Base-by-base conservation (phyloP, 2,329 filamentous ascomycete genomes). In the Ophiosphaerella narmari region DNA sequence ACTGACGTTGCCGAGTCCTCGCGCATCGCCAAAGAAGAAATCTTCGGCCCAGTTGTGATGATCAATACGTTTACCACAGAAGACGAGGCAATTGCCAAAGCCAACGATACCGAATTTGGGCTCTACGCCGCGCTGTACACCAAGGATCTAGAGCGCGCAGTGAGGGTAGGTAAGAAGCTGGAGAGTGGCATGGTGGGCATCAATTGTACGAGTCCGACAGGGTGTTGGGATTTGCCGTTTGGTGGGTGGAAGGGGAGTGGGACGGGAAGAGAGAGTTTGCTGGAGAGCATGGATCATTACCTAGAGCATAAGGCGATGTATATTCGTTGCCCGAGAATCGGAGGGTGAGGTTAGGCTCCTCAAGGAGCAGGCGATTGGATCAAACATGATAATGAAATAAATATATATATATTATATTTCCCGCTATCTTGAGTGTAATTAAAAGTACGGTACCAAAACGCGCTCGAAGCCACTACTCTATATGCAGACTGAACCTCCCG, bases 1-100 rank as follows among this genome's bases (percentile, higher is more conserved):
- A 60, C 73, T n/a, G 63, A 77, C 42, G 68, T 74, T 5, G 70
- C 75, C 11, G 75, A 78, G 54, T 62, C 73, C 29, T 70, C 75
- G 1, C 72, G 59, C 29, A 64, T 73, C 14, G 56, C 65, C 18
- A 68, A 60, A 26, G 63, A 74, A 44, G 72, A 75, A 52, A 67
- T 75, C 12, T 74, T 76, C 43, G 72, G 74, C 5, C 69, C 74
- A 1, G 70, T 75, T 5, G 66, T 72, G n/a, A 52, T 64, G 12
- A 67, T 75, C 34, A 68, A 70, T 56, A 66, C 65, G 0, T 75
- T 76, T 57, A 51, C 52, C 16, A 67, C 64, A 1, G 71, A 75
- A 47, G 60, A 62, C 9, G 74, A 75, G 48, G 73, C 61, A 1
- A 53, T 76, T 1, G 34, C 40, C 13, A 66, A 63, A 40, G 73